Conservation (phyloP, 352 stramenopile genomes). For the Phytopythium aichiense region DNA sequence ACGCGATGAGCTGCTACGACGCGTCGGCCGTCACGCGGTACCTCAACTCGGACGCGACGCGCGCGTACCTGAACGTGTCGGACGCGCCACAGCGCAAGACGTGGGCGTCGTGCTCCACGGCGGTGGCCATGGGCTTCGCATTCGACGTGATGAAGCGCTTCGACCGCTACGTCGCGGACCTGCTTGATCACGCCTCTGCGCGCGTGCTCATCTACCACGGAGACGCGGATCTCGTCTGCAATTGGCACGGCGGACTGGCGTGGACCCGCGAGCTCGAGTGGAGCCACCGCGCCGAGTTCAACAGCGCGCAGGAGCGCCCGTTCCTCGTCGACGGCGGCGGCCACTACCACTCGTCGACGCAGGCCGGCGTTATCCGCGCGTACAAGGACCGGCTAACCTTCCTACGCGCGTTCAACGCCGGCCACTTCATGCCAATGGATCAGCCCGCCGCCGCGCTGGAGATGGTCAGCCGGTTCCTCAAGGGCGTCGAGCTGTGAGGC, state of each 20-base stretch:
- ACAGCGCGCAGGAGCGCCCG: slow-evolving; percentile 22
- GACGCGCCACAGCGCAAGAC: slow-evolving; percentile 18
- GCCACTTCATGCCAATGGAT: slow-evolving; percentile 50
- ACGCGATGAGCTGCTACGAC: slow-evolving; percentile 22
- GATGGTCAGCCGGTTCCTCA: slow-evolving; percentile 64
- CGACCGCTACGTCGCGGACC: slow-evolving; percentile 70
- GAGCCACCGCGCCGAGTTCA: slow-evolving; percentile 83
- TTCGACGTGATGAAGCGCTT: slow-evolving; percentile 93
- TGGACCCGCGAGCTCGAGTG: slow-evolving; percentile 92
- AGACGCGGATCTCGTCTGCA: slow-evolving; percentile 96
- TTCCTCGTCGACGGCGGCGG: slow-evolving; percentile 13
- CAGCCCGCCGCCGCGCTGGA: slow-evolving; percentile 36
- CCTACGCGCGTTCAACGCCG: slow-evolving; percentile 44
- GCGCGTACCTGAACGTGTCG: slow-evolving; percentile 21
- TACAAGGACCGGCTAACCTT: slow-evolving; percentile 30
- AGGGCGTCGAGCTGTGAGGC: slow-evolving; percentile 13
- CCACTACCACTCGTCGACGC: neutral
- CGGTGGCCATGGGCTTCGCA: slow-evolving; percentile 19
- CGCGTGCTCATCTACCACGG: slow-evolving; percentile 95
- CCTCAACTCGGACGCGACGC: slow-evolving; percentile 46
- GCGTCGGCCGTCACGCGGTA: slow-evolving; percentile 26
- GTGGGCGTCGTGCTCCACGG: slow-evolving; percentile 48
- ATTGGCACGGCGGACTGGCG: slow-evolving; percentile 93
- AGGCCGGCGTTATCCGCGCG: slow-evolving; percentile 14
- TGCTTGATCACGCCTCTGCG: slow-evolving; percentile 59